Base-by-base conservation (phyloP, 495 filamentous ascomycete species). In the Aspergillus affinis region DNA sequence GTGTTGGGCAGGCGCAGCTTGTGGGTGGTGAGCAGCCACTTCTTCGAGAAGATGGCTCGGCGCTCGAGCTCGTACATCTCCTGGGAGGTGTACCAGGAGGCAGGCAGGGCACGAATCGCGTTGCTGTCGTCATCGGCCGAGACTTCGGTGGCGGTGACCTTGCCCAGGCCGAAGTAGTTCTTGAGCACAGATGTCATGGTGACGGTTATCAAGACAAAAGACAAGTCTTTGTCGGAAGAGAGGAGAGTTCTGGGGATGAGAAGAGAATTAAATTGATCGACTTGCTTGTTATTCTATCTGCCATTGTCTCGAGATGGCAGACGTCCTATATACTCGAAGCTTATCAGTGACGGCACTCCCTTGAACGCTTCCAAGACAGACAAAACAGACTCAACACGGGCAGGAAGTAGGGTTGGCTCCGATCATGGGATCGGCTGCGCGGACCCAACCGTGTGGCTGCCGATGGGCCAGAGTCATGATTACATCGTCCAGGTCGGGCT, bases 21-120 rank as follows among this genome's bases (percentile, higher is more conserved):
- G 61, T 84, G 82, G 23, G 79, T 83, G 19, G 75, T 78, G 26
- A 84, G 69, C n/a, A 84, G 72, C 82, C 82, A 86, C 61, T 78
- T 72, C 12, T 66, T 72, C 46, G 73, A 79, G 67, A 83, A 84
- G 59, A 84, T 80, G 17, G 80, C 78, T 13, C 82, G 78, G 17
- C 80, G 65, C 59, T 84, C 82, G 8, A 84, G 73, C 61, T 83
- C 75, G 54, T 75, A 83, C 66, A 82, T 79, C 55, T 78, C 77
- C 44, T 71, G 55, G 0, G 77, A 79, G 4, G 70, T 76, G 65
- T 82, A 84, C 78, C 78, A 83, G 2, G 75, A 77, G 36, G 75
- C 66, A 15, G 81, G 80, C 12, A 84, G 67, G 48, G 73, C 72
- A 45, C 70, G 67, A 32, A 68, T 55, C 15, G 77, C 61, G 15